Evolutionary conservation across 768 basidiomycete genomes (phyloP), one percentile per base, ranked within the genome.

Genomic region (Pleurotus sapidus): DNA sequence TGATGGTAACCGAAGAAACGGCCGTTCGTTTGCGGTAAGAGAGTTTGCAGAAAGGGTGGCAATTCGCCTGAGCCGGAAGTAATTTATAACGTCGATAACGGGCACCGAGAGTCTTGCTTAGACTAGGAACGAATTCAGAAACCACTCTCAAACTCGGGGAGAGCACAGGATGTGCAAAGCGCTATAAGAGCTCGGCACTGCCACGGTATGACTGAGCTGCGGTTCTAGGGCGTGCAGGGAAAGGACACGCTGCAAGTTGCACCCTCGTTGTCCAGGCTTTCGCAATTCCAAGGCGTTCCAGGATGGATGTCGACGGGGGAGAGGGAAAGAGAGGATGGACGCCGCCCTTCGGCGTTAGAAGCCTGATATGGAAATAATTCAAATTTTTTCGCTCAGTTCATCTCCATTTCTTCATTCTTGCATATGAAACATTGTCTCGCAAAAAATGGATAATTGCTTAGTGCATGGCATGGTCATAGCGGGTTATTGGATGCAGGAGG

Each of bases 381-480:
- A 38, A 15, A 6, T 54, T n/a, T 34, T 25, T 48, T 48, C 46
- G 14, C 14, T 15, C 49, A 45, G 20, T 27, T 50, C 27, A 50
- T 27, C 15, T 50, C 27, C 49, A n/a, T 50, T 50, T 12, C 49
- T n/a, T 11, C 30, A 34, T 50, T 12, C 38, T 23, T 23, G 38
- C n/a, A 30, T 51, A 25, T 51, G 51, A 54, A 54, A 54, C 34
- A n/a, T 14, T 23, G 51, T 42, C 51, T 54, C 23, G 24, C 39
- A 42, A 39, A 54, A 11, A 54, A 5, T 17, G 20, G 18, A 54
- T 23, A 20, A 54, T 42, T 42, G 38, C 51, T 40, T 17, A 23
- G 11, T 40, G 39, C 51, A 54, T 39, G 42, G 34, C 51, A 54
- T 54, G 39, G 51, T 38, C 51, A 54, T 54, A 54, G 51, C 23